Conservation (phyloP, 345 rosid genomes). For the Eucalyptus melliodora region DNA sequence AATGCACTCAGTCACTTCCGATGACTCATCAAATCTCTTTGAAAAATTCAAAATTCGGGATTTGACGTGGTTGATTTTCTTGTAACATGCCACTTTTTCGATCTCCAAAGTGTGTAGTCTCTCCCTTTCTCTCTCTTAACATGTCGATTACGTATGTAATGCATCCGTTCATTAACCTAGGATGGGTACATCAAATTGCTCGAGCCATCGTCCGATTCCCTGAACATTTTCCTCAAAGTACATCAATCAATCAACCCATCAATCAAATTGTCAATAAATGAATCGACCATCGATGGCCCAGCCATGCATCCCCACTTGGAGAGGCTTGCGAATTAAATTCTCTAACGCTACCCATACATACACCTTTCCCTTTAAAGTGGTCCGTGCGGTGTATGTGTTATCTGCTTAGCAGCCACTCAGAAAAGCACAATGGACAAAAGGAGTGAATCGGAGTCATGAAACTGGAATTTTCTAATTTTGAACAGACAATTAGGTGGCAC, state of each 20-base stretch:
- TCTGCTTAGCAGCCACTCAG: not conserved
- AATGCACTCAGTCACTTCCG: not conserved
- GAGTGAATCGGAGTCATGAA: not conserved
- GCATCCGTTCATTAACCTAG: not conserved
- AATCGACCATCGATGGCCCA: not conserved
- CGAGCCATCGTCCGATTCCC: not conserved
- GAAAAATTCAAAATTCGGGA: not conserved
- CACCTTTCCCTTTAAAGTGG: not conserved
- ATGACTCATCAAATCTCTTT: not conserved
- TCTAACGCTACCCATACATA: not conserved
- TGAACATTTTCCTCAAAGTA: not conserved
- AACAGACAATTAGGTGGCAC: not conserved
- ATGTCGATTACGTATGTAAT: not conserved
- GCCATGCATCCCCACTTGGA: not conserved
- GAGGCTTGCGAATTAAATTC: not conserved
- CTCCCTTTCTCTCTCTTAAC: not conserved
- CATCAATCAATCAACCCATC: not conserved
- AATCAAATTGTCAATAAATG: not conserved
- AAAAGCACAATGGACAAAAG: not conserved
- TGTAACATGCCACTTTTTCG: not conserved
- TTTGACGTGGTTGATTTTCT: not conserved
- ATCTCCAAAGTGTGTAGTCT: not conserved
- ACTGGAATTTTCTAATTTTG: not conserved
- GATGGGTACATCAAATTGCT: not conserved
- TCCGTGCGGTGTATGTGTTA: not conserved